phyloP scores from a whole-genome alignment of 495 filamentous ascomycete species.

The Neurospora sp. region DNA sequence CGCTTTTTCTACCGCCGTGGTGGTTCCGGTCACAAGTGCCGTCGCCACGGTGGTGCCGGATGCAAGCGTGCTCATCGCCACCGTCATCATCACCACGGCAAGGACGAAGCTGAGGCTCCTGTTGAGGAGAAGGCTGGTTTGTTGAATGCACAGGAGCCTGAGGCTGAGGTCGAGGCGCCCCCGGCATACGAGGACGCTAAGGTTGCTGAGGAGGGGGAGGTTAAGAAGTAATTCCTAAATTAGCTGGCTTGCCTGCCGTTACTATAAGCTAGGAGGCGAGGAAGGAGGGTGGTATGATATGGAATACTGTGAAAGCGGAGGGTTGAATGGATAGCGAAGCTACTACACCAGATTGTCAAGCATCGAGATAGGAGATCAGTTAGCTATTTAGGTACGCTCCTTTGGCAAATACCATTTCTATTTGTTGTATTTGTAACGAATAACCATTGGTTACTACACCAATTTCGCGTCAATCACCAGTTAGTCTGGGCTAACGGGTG shows the following conservation, averaged over 20 bases:
- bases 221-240: neutral
- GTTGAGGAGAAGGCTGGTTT: constrained; percentile 36
- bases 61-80: constrained; percentile 2
- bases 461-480: neutral
- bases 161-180: constrained; percentile 9
- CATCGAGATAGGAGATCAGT: neutral
- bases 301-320: neutral
- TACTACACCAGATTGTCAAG: neutral
- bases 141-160: constrained; percentile 26
- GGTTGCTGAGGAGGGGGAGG: neutral
- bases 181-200: constrained; percentile 27
- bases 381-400: neutral
- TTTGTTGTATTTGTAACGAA: neutral
- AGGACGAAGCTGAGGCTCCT: constrained; percentile 16
- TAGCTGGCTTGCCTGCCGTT: no score
- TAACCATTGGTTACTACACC: neutral
- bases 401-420: neutral
- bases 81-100: constrained; percentile 19
- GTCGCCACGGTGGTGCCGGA: neutral
- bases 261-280: no score
- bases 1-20: constrained; percentile 22
- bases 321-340: neutral
- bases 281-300: neutral
- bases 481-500: neutral
- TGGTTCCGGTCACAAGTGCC: constrained; percentile 16